These are phyloP conservation scores for Aspergillus taichungensis DNA, from an alignment of 495 filamentous ascomycete species.

Conservation along the genomic window DNA sequence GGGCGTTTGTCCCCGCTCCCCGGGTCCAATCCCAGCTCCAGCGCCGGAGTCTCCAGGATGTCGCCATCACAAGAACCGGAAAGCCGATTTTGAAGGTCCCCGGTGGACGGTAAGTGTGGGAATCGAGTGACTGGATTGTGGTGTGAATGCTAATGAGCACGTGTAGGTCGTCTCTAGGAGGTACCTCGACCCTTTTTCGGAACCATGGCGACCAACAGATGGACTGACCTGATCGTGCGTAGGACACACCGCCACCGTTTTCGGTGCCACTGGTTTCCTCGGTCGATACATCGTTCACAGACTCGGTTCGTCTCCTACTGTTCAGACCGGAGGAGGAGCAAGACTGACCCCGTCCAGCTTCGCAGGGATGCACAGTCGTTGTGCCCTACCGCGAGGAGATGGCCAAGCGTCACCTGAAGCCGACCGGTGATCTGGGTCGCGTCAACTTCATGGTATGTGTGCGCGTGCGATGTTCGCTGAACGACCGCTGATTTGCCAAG, in stretches of 20 bases:
- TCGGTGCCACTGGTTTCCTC: conserved; percentile 92
- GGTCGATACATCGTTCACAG: conserved; percentile 96
- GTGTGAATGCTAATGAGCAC: conserved; percentile 16
- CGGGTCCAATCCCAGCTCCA: conserved; percentile 36
- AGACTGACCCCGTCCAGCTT: conserved; percentile 50
- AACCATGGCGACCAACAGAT: conserved; percentile 8
- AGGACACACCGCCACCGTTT: conserved; percentile 95
- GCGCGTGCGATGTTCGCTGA: not conserved
- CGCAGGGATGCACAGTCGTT: conserved; percentile 86
- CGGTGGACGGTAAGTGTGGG: conserved; percentile 64
- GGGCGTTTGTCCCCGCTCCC: conserved; percentile 33
- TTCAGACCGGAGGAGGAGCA: conserved; percentile 3
- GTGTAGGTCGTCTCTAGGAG: conserved; percentile 71
- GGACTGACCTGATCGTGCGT: conserved; percentile 21
- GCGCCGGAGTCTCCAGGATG: conserved; percentile 60
- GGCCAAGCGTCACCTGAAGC: conserved; percentile 92
- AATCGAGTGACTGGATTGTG: conserved; percentile 9
- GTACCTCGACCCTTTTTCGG: conserved; percentile 40
- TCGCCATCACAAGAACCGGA: conserved; percentile 77
- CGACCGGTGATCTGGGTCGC: conserved; percentile 84
- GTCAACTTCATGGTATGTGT: conserved; percentile 70
- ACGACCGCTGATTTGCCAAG: conserved; percentile 27
- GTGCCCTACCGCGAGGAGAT: conserved; percentile 95
- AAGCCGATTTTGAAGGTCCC: conserved; percentile 75
- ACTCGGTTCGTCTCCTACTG: conserved; percentile 56